Conservation (phyloP, 305 asterid genomes). For the Nicotiana rustica region DNA sequence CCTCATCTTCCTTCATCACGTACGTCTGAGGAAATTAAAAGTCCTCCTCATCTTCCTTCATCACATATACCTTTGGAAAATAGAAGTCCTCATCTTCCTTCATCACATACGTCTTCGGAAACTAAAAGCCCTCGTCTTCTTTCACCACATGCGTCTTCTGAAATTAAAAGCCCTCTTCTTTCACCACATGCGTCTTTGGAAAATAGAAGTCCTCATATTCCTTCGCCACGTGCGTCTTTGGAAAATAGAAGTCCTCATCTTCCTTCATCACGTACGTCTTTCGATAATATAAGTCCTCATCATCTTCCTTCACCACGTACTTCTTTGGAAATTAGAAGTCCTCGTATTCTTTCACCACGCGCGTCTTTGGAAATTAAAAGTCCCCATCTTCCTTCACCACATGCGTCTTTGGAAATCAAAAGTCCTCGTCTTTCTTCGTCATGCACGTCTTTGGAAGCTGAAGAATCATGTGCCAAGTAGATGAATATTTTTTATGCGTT, state of each 20-base stretch:
- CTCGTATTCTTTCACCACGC: conserved; percentile 1
- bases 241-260: background rate
- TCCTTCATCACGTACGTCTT: too few species aligned
- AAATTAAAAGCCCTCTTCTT: background rate
- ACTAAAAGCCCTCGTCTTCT: conserved; percentile 2
- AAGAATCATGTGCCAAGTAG: conserved; percentile 33
- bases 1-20: conserved; percentile 11
- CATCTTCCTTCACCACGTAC: background rate
- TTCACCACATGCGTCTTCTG: background rate
- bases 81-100: conserved; percentile 10
- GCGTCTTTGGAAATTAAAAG: conserved; percentile 15
- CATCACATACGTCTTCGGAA: conserved; percentile 22
- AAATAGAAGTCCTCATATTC: conserved; percentile 21
- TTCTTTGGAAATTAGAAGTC: background rate
- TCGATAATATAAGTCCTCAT: background rate
- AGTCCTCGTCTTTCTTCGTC: conserved; percentile 13
- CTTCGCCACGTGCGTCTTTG: background rate
- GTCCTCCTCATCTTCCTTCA: conserved; percentile 4
- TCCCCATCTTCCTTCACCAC: conserved; percentile 8
- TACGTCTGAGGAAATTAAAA: conserved; percentile 14
- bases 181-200: background rate
- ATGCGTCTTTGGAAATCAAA: background rate
- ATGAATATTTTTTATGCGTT: conserved; percentile 19
- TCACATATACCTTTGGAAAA: background rate
- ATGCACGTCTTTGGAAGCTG: background rate